phyloP scores from a whole-genome alignment of 306 rosid species.

The Cajanus cajan region DNA sequence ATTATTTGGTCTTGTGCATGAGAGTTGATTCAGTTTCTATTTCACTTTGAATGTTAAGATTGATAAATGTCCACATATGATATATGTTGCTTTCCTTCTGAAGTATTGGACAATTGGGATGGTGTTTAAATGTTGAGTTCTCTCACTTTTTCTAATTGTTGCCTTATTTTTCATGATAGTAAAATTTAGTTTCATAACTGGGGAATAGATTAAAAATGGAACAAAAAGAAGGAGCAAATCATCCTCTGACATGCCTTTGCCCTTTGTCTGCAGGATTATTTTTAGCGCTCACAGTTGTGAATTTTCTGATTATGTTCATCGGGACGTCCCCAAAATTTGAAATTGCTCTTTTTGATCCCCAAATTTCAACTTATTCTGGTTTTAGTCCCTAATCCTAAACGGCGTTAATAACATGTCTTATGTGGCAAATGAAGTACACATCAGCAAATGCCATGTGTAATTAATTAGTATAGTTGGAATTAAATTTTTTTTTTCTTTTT shows the following conservation, averaged over 20 bases:
- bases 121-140: neutral
- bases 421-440: too few relatives aligned
- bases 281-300: slow-evolving; percentile 60
- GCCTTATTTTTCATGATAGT: neutral
- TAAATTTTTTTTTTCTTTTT: too few relatives aligned
- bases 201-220: neutral
- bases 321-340: too few relatives aligned
- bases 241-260: neutral
- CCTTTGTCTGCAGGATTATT: slow-evolving; percentile 49
- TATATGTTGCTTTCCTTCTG: neutral
- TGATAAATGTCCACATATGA: neutral
- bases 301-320: slow-evolving; percentile 47
- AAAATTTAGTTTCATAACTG: neutral
- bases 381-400: too few relatives aligned
- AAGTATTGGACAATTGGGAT: neutral
- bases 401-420: too few relatives aligned
- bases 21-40: slow-evolving; percentile 10
- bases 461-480: too few relatives aligned
- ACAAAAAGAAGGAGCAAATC: neutral
- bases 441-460: too few relatives aligned
- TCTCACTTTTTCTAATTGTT: neutral
- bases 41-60: neutral
- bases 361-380: too few relatives aligned
- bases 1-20: neutral
- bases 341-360: too few relatives aligned